Evolutionary conservation across 2,329 filamentous ascomycete species (phyloP).

Genomic region (Graphilbum ipis-grandicollis): DNA sequence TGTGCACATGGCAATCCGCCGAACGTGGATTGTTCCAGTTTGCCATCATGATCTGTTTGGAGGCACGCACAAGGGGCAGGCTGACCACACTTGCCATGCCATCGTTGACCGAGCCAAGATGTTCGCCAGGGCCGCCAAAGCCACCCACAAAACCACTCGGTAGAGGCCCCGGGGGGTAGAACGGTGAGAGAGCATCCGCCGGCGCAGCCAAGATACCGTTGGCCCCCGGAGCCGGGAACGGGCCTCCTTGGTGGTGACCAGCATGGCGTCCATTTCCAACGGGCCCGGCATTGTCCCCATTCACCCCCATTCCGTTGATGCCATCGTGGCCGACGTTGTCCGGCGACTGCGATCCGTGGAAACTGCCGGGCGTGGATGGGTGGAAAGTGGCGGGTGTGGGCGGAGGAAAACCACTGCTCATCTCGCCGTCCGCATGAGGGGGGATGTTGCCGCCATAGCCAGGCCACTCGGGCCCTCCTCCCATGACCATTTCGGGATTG

Average conservation of each 20-base stretch:
- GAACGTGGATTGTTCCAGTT: background rate
- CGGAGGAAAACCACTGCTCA: constrained; percentile 4
- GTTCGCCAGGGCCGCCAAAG: background rate
- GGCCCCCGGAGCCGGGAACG: constrained; percentile 1
- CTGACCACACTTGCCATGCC: background rate
- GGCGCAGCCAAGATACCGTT: too few relatives aligned
- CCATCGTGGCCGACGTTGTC: constrained; percentile 3
- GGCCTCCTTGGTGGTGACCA: constrained; percentile 1
- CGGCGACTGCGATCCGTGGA: constrained; percentile 36
- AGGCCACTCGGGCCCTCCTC: constrained; percentile 7
- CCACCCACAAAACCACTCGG: background rate
- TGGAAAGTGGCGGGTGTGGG: constrained; percentile 26
- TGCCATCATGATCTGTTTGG: background rate
- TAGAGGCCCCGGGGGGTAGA: too few relatives aligned
- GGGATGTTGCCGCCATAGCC: constrained; percentile 2
- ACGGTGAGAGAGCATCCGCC: background rate
- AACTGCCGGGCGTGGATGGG: constrained; percentile 41
- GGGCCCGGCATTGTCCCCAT: constrained; percentile 2
- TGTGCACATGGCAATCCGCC: background rate
- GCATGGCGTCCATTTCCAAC: background rate
- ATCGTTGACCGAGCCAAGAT: too few relatives aligned
- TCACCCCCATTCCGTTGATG: too few relatives aligned
- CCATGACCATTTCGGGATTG: constrained; percentile 1
- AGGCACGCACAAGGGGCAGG: background rate
- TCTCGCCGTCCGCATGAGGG: background rate